Percentiles rank a stretch among this genome's conserved stretches.
Conservation (phyloP, 73 alveolate genomes). For the Effrenium voratum region DNA sequence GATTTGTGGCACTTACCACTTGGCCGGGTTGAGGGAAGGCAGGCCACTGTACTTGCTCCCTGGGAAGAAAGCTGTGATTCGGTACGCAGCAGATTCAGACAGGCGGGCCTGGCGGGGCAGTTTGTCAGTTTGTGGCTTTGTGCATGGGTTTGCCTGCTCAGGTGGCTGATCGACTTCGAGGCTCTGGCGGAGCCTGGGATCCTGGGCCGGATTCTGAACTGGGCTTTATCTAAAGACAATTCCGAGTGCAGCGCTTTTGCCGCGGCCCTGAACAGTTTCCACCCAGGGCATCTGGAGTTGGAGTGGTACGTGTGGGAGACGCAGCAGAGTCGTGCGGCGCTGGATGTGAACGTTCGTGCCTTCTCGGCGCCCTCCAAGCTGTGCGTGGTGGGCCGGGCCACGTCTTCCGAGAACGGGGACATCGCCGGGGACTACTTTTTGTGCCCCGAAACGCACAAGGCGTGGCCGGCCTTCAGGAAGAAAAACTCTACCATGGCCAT, state of each 20-base stretch:
- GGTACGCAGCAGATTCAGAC: slow-evolving; percentile 22
- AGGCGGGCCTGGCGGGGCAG: background rate
- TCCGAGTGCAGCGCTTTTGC: slow-evolving; percentile 5
- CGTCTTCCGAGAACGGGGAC: slow-evolving; percentile 16
- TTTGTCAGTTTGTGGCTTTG: background rate
- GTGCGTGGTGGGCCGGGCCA: slow-evolving; percentile 13
- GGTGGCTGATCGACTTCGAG: slow-evolving; percentile 65
- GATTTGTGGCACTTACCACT: slow-evolving; percentile 52
- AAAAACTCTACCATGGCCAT: slow-evolving; percentile 11
- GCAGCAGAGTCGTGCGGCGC: background rate
- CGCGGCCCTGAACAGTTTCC: background rate
- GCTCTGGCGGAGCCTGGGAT: slow-evolving; percentile 78
- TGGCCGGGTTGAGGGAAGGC: slow-evolving; percentile 25
- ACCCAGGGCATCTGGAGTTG: slow-evolving; percentile 39
- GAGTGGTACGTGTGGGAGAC: slow-evolving; percentile 54
- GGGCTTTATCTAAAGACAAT: background rate
- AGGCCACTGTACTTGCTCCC: slow-evolving; percentile 44
- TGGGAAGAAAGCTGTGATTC: slow-evolving; percentile 55
- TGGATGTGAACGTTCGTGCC: slow-evolving; percentile 40
- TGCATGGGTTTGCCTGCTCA: background rate
- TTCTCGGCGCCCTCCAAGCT: slow-evolving; percentile 32
- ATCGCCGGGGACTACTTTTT: slow-evolving; percentile 17
- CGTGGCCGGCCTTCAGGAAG: slow-evolving; percentile 48
- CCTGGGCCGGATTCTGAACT: slow-evolving; percentile 16
- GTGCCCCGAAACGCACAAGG: slow-evolving; percentile 42